Evolutionary conservation across 116 monocot species (phyloP).

Genomic region (Cymodocea nodosa): DNA sequence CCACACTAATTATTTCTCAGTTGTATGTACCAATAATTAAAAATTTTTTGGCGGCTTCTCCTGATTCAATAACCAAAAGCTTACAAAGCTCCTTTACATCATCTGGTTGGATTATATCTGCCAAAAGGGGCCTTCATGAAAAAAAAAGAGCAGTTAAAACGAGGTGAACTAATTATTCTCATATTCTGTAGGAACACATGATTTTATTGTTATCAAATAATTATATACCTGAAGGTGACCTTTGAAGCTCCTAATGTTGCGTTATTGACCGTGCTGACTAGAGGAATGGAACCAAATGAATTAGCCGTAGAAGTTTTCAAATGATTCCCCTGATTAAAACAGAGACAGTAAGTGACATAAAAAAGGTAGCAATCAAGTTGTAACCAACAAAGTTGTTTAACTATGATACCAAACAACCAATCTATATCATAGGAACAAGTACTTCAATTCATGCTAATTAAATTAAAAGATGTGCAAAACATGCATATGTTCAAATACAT

Average conservation of each 20-base stretch:
- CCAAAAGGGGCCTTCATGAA: slow-evolving; percentile 56
- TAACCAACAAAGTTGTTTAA: no score
- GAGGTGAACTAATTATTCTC: background rate
- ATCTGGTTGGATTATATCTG: slow-evolving; percentile 61
- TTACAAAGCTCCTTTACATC: slow-evolving; percentile 88
- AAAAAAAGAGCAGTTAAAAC: background rate
- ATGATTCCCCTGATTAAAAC: slow-evolving; percentile 26
- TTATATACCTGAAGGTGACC: slow-evolving; percentile 50
- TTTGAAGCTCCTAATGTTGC: slow-evolving; percentile 26
- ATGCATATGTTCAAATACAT: no score
- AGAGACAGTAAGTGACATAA: background rate
- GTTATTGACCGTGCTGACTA: slow-evolving; percentile 14
- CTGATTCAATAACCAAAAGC: slow-evolving; percentile 56
- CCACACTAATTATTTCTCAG: background rate
- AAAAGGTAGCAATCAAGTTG: no score
- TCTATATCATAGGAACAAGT: no score
- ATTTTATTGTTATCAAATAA: background rate
- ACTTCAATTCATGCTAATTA: no score
- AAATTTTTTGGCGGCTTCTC: slow-evolving; percentile 39
- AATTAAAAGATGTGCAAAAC: no score
- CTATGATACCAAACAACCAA: no score
- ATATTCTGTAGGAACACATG: background rate
- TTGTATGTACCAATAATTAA: slow-evolving; percentile 50
- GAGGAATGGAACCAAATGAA: slow-evolving; percentile 30
- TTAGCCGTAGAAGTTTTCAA: slow-evolving; percentile 18